phyloP scores from a whole-genome alignment of 1,139 yeast species.

The Blastobotrys niveus region DNA sequence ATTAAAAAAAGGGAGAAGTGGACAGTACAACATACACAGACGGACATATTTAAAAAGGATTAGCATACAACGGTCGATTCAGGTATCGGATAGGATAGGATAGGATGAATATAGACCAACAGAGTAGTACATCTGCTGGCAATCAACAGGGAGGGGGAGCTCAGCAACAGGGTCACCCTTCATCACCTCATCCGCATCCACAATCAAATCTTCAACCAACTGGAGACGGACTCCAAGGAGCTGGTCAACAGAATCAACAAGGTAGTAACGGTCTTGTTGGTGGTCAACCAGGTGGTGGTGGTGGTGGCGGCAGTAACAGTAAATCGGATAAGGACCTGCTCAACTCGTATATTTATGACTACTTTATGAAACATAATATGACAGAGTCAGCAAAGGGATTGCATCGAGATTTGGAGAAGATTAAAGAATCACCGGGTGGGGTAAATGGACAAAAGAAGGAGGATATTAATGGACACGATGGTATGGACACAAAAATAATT shows the following conservation, averaged over 20 bases:
- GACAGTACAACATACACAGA: too few relatives aligned
- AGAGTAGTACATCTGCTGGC: slow-evolving; percentile 2
- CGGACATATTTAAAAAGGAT: too few relatives aligned
- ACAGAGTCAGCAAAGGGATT: slow-evolving; percentile 68
- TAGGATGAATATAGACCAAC: neutral
- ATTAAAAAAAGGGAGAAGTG: too few relatives aligned
- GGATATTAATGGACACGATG: slow-evolving; percentile 55
- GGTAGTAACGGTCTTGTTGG: neutral
- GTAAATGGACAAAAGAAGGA: slow-evolving; percentile 32
- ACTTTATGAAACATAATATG: slow-evolving; percentile 66
- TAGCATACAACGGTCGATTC: too few relatives aligned
- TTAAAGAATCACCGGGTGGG: slow-evolving; percentile 17
- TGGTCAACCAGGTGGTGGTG: neutral
- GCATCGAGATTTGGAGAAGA: slow-evolving; percentile 59
- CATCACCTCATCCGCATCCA: neutral
- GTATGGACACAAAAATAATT: too few relatives aligned
- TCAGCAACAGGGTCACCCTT: slow-evolving; percentile 4
- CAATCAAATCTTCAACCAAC: neutral
- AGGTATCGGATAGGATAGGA: too few relatives aligned
- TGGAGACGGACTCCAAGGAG: neutral
- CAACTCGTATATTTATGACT: slow-evolving; percentile 84
- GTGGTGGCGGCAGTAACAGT: neutral
- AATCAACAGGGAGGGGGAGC: neutral
- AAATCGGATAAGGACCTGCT: slow-evolving; percentile 50
- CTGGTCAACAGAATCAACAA: slow-evolving; percentile 1